Evolutionary conservation across 2,329 filamentous ascomycete genomes (phyloP).

Genomic region (Sporothrix mexicana): DNA sequence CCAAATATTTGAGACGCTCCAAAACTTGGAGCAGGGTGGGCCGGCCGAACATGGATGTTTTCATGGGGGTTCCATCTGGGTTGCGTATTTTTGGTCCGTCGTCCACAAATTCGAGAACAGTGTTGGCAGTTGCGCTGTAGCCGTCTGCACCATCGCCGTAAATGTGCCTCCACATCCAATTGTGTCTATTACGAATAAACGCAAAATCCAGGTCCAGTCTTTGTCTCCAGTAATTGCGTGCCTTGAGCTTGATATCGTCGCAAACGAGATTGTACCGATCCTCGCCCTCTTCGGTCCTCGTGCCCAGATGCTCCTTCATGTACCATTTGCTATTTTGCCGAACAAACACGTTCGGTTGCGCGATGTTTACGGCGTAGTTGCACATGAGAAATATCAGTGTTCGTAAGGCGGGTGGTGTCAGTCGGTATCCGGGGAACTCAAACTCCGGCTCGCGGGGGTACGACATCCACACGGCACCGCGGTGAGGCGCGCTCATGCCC

Average conservation of each 20-base stretch:
- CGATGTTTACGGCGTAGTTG: slow-evolving; percentile 26
- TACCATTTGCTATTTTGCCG: slow-evolving; percentile 35
- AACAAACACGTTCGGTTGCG: slow-evolving; percentile 36
- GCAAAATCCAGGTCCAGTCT: slow-evolving; percentile 29
- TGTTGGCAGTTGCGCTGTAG: too few relatives aligned
- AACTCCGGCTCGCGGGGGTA: slow-evolving; percentile 61
- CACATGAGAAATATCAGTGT: slow-evolving; percentile 35
- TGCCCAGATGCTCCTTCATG: slow-evolving; percentile 30
- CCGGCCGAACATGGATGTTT: slow-evolving; percentile 22
- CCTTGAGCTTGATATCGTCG: slow-evolving; percentile 6
- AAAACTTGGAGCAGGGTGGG: slow-evolving; percentile 30
- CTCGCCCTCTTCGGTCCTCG: background rate
- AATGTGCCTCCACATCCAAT: background rate
- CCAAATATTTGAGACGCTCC: slow-evolving; percentile 4
- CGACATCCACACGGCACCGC: slow-evolving; percentile 63
- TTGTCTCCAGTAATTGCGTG: slow-evolving; percentile 29
- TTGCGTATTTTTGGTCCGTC: background rate
- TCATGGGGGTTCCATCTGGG: background rate
- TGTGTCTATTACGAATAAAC: slow-evolving; percentile 25
- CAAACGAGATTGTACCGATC: slow-evolving; percentile 13
- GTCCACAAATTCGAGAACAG: too few relatives aligned
- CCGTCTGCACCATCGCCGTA: too few relatives aligned
- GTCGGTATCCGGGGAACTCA: slow-evolving; percentile 60
- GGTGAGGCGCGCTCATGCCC: slow-evolving; percentile 63
- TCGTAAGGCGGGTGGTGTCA: slow-evolving; percentile 34